A percentile compares a stretch with the other conserved stretches of the same genome.
These are phyloP conservation scores for Pyrrhoderma noxium DNA, from an alignment of 1,284 basidiomycete genomes.

Conservation along the genomic window DNA sequence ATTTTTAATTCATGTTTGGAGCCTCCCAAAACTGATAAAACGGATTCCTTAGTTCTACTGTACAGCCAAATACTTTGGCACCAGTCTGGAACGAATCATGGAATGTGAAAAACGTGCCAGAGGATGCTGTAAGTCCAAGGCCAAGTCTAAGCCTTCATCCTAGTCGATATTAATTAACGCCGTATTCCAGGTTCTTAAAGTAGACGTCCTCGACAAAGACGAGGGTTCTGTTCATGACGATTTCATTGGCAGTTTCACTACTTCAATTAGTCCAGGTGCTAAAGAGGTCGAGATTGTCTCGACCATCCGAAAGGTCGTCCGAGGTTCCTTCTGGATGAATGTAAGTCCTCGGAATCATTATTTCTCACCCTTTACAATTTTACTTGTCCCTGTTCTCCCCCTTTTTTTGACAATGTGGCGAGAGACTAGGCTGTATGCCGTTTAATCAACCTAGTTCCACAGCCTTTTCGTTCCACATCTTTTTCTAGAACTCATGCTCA, in stretches of 20 bases:
- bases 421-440: neutral
- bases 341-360: slow-evolving; percentile 28
- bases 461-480: slow-evolving; percentile 3
- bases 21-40: neutral
- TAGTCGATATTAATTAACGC: neutral
- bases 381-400: neutral
- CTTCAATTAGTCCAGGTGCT: slow-evolving; percentile 43
- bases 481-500: neutral
- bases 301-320: slow-evolving; percentile 36
- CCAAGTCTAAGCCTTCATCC: neutral
- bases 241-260: slow-evolving; percentile 57
- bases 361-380: neutral
- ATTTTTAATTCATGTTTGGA: too few relatives aligned
- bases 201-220: slow-evolving; percentile 63
- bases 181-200: slow-evolving; percentile 30
- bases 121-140: slow-evolving; percentile 32
- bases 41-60: slow-evolving; percentile 45
- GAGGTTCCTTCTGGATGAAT: slow-evolving; percentile 65
- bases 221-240: slow-evolving; percentile 50
- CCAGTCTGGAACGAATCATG: slow-evolving; percentile 74
- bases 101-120: slow-evolving; percentile 63
- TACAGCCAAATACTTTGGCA: slow-evolving; percentile 45
- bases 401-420: neutral
- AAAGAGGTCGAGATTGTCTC: slow-evolving; percentile 57
- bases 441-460: slow-evolving; percentile 16